Percentiles rank a stretch among this genome's conserved stretches.
Conservation (phyloP, 306 rosid genomes). For the Vachellia collinsii region DNA sequence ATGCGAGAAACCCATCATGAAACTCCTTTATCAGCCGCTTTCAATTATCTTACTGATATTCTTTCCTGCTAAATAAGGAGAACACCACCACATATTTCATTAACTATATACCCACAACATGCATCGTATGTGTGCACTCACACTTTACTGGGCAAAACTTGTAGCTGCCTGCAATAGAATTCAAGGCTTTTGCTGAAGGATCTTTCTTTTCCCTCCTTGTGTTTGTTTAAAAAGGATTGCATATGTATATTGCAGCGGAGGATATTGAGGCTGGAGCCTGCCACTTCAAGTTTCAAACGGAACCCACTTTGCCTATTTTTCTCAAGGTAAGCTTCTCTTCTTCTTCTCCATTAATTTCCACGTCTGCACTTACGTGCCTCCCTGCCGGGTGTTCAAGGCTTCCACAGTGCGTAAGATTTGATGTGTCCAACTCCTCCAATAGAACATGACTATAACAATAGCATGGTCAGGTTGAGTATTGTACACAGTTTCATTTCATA, state of each 20-base stretch:
- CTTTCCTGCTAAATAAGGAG: not conserved
- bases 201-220: not conserved
- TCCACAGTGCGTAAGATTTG: conserved; percentile 43
- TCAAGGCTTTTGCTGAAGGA: conserved; percentile 21
- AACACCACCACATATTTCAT: not conserved
- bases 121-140: not conserved
- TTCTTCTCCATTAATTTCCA: conserved; percentile 14
- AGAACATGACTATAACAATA: conserved; percentile 74
- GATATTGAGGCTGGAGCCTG: conserved; percentile 82
- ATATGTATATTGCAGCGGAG: conserved; percentile 69
- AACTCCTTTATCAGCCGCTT: not conserved
- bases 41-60: conserved; percentile 3
- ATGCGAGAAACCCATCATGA: not conserved
- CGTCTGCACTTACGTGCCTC: conserved; percentile 29
- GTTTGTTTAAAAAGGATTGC: conserved; percentile 20
- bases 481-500: conserved; percentile 67
- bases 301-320: conserved; percentile 83
- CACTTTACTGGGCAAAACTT: not conserved
- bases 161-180: conserved; percentile 15
- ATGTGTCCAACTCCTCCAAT: conserved; percentile 41
- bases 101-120: not conserved
- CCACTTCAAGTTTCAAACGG: conserved; percentile 70
- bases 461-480: conserved; percentile 91
- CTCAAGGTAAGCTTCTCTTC: conserved; percentile 61
- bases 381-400: conserved; percentile 44